phyloP scores from a whole-genome alignment of 2,329 filamentous ascomycete species.

The Talaromyces rugulosus region DNA sequence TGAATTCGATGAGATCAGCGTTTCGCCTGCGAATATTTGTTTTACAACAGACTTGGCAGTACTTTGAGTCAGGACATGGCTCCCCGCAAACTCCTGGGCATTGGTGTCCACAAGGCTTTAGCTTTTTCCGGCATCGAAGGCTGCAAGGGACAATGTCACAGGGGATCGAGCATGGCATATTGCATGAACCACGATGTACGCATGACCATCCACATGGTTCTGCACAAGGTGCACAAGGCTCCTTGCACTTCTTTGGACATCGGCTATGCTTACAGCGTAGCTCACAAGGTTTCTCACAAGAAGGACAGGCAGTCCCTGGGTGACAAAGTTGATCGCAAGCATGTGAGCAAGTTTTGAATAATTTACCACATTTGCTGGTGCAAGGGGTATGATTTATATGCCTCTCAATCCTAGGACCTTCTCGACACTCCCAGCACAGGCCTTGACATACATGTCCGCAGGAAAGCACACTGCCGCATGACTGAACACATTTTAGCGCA shows the following conservation, averaged over 20 bases:
- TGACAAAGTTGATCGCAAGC: neutral
- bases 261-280: conserved; percentile 12
- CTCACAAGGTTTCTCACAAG: conserved; percentile 11
- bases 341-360: neutral
- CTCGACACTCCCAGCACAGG: neutral
- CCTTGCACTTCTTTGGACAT: conserved; percentile 15
- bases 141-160: conserved; percentile 16
- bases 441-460: neutral
- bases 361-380: neutral
- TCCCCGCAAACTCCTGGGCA: conserved; percentile 18
- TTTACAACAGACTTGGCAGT: conserved; percentile 11
- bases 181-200: conserved; percentile 13
- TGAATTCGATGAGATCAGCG: neutral
- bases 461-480: neutral
- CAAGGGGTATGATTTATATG: neutral
- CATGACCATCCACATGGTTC: conserved; percentile 15
- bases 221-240: conserved; percentile 15
- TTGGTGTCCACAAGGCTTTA: conserved; percentile 15
- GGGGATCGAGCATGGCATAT: conserved; percentile 17
- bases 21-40: neutral
- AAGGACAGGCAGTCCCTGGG: conserved; percentile 8
- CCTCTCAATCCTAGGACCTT: neutral
- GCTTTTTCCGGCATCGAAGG: conserved; percentile 11
- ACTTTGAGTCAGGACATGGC: conserved; percentile 11
- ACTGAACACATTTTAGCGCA: neutral